Evolutionary conservation across 1,284 basidiomycete genomes (phyloP).

Genomic region (Trametes polyzona): DNA sequence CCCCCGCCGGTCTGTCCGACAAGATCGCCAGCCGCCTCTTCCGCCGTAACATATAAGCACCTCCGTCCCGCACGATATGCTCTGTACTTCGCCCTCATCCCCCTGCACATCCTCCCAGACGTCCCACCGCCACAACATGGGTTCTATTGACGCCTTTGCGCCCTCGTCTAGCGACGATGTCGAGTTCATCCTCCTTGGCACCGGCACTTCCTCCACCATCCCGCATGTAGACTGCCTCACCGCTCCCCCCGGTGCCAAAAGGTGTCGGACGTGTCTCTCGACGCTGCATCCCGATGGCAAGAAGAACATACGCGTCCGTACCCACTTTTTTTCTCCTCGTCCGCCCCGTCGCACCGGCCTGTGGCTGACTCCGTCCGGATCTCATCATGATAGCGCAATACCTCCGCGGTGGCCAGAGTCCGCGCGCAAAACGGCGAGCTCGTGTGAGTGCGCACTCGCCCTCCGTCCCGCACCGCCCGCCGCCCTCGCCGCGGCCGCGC

Average conservation of each 20-base stretch:
- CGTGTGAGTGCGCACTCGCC: conserved; percentile 48
- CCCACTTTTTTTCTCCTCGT: neutral
- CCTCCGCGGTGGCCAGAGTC: conserved; percentile 64
- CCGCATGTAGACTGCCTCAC: conserved; percentile 71
- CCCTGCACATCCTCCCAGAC: neutral
- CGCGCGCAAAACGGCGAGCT: conserved; percentile 52
- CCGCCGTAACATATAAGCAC: conserved; percentile 12
- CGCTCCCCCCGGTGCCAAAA: conserved; percentile 48
- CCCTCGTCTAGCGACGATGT: conserved; percentile 28
- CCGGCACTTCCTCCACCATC: conserved; percentile 73
- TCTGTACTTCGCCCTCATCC: neutral
- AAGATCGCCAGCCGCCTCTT: conserved; percentile 19
- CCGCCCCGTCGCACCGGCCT: neutral
- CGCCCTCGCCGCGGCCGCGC: neutral
- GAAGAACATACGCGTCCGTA: conserved; percentile 63
- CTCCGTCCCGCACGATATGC: neutral
- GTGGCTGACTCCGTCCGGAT: conserved; percentile 7
- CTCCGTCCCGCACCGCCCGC: neutral
- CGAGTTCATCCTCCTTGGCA: conserved; percentile 76
- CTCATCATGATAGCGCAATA: conserved; percentile 55
- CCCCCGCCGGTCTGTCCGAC: conserved; percentile 3
- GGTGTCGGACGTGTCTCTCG: conserved; percentile 70
- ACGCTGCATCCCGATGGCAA: conserved; percentile 66
- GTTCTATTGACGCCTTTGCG: conserved; percentile 25
- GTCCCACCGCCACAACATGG: conserved; percentile 22